Base-by-base conservation (phyloP, 2,329 filamentous ascomycete species). In the Colletotrichum paranaense region DNA sequence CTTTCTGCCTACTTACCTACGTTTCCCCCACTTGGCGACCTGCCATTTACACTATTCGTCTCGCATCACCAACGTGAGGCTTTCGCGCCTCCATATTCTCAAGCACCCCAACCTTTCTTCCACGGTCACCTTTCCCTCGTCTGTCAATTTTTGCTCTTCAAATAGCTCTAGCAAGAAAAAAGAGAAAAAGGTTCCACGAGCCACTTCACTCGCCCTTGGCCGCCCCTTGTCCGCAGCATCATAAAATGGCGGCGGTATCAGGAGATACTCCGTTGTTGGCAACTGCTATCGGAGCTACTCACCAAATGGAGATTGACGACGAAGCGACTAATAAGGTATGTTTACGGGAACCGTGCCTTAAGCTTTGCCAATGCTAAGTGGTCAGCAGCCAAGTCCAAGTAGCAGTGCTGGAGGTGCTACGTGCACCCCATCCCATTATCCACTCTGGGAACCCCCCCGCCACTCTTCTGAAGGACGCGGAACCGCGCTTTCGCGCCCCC, bases 401-500 rank as follows among this genome's bases (percentile, higher is more conserved):
- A 16, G 16, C 24, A 32, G 53, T 22, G n/a, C 22, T 16, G 22
- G 38, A 9, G 19, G 11, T 22, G 11, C 53, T 72, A 69, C 30
- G 69, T 22, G 19, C 60, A 57, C 67, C 24, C 68, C 62, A 32
- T 62, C 62, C 30, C 38, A 5, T 14, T 26, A 2, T 32, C 28
- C n/a, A 46, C 58, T 26, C 49, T 24, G 30, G 14, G 49, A 24
- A 19, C 14, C 52, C 55, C 58, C 14, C 12, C 28, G 24, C 52
- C 42, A 24, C 42, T 22, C 35, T 19, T 52, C 19, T 62, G 12
- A 69, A 24, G 30, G 28, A 69, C 70, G 66, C 60, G 53, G 66
- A 38, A 59, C 59, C 55, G 59, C 65, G 16, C 56, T 24, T 35
- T 68, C 38, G 59, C 65, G 42, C 22, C 58, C 57, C 58, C 14